phyloP scores from a whole-genome alignment of 805 yeast species.

The Candida glaebosa region DNA sequence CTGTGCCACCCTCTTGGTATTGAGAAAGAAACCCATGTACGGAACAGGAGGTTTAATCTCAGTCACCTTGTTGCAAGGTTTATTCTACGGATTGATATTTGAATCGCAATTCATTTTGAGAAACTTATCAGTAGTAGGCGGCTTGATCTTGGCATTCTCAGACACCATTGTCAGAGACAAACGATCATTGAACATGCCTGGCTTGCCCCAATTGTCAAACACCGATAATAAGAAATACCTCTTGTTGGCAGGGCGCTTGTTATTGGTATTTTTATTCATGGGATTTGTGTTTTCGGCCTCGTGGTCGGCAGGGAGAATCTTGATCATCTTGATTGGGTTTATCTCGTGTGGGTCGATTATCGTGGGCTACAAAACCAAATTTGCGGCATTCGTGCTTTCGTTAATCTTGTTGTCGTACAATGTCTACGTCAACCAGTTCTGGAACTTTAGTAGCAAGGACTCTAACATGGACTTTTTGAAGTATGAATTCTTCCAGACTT shows the following conservation, averaged over 20 bases:
- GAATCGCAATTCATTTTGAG: constrained; percentile 81
- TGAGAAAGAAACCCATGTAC: constrained; percentile 62
- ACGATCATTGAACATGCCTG: constrained; percentile 65
- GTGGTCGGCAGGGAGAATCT: constrained; percentile 63
- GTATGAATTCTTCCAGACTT: constrained; percentile 92
- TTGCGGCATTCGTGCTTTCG: constrained; percentile 72
- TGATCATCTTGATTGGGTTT: constrained; percentile 68
- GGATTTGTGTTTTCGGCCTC: constrained; percentile 77
- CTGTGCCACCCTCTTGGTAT: constrained; percentile 69
- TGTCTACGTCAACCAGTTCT: constrained; percentile 78
- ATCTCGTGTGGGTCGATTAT: constrained; percentile 72
- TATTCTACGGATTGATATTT: constrained; percentile 81
- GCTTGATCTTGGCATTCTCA: constrained; percentile 79
- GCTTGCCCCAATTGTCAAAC: constrained; percentile 67
- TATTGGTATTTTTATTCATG: constrained; percentile 78
- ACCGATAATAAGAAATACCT: constrained; percentile 78
- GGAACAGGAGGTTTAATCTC: constrained; percentile 68
- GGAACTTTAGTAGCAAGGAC: constrained; percentile 70
- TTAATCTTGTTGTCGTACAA: constrained; percentile 73
- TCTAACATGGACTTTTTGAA: constrained; percentile 83
- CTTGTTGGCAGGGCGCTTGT: constrained; percentile 80
- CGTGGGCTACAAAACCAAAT: constrained; percentile 89
- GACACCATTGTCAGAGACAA: constrained; percentile 80
- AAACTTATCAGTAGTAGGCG: constrained; percentile 89
- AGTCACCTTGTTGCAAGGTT: constrained; percentile 78